Conservation (phyloP, 805 yeast species). For the Barnettozyma pratensis region DNA sequence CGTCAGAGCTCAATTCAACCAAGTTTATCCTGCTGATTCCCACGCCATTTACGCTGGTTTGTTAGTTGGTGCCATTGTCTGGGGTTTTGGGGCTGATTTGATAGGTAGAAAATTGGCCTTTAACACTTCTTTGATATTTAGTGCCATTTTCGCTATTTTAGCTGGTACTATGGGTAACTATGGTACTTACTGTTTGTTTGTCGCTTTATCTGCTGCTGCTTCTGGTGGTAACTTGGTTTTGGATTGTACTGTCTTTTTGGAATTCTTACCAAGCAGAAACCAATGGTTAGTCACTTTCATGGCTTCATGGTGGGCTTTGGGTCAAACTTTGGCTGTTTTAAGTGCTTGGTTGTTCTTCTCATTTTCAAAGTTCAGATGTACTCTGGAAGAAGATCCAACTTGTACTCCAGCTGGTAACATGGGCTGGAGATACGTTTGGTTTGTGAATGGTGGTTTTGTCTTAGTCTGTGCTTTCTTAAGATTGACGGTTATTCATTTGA, state of each 20-base stretch:
- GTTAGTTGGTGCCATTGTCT: slow-evolving; percentile 41
- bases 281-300: slow-evolving; percentile 46
- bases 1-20: slow-evolving; percentile 41
- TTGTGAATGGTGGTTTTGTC: slow-evolving; percentile 45
- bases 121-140: slow-evolving; percentile 38
- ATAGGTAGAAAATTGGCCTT: slow-evolving; percentile 47
- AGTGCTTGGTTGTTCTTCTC: slow-evolving; percentile 46
- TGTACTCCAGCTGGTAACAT: slow-evolving; percentile 34
- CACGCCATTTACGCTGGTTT: slow-evolving; percentile 44
- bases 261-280: slow-evolving; percentile 41
- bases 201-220: slow-evolving; percentile 38
- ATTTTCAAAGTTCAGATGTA: slow-evolving; percentile 42
- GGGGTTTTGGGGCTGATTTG: slow-evolving; percentile 49
- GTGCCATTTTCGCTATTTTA: slow-evolving; percentile 41
- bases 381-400: slow-evolving; percentile 32
- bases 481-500: slow-evolving; percentile 35
- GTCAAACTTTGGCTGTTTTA: slow-evolving; percentile 44
- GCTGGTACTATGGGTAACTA: slow-evolving; percentile 44
- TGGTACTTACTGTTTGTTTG: slow-evolving; percentile 43
- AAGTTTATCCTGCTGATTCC: slow-evolving; percentile 36
- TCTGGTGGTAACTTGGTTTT: slow-evolving; percentile 50
- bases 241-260: slow-evolving; percentile 45
- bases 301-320: slow-evolving; percentile 54
- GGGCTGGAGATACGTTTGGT: slow-evolving; percentile 57
- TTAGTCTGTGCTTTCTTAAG: slow-evolving; percentile 41